Evolutionary conservation across 306 rosid species (phyloP).

Genomic region (Fragaria ananassa): DNA sequence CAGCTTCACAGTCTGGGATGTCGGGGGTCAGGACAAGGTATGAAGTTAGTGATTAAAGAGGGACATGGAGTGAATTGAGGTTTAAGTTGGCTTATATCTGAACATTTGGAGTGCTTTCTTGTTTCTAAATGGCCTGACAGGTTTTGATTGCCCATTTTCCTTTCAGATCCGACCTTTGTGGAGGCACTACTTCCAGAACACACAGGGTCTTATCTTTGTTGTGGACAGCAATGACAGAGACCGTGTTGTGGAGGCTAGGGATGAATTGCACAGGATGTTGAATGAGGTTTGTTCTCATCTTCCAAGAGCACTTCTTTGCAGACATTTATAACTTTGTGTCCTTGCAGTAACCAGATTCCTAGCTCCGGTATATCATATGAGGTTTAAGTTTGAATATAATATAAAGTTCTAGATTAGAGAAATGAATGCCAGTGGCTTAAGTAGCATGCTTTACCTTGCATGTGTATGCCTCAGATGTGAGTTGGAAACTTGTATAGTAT

Average conservation of each 20-base stretch:
- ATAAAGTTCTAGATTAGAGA: neutral
- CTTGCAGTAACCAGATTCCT: neutral
- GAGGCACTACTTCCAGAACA: conserved; percentile 99
- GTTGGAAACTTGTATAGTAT: neutral
- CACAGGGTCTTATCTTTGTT: conserved; percentile 98
- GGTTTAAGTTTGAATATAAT: neutral
- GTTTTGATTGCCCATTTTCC: conserved; percentile 1
- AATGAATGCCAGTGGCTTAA: neutral
- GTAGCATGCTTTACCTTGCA: neutral
- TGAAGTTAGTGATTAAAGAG: conserved; percentile 11
- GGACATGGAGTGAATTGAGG: neutral
- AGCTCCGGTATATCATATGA: neutral
- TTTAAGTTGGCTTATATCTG: neutral
- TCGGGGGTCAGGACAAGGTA: conserved; percentile 99
- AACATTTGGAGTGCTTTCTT: neutral
- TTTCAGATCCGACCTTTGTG: conserved; percentile 98
- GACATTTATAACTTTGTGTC: neutral
- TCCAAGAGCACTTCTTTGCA: neutral
- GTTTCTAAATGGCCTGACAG: neutral
- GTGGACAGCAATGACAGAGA: conserved; percentile 99
- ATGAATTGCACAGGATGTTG: conserved; percentile 98
- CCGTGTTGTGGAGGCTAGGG: conserved; percentile 99
- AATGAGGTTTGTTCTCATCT: conserved; percentile 64
- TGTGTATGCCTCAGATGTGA: neutral
- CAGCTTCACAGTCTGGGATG: conserved; percentile 99